Evolutionary conservation across 371 early-diverging fungal genomes (phyloP), one percentile per base, ranked within the genome.

Genomic region (Coemansia sp.): DNA sequence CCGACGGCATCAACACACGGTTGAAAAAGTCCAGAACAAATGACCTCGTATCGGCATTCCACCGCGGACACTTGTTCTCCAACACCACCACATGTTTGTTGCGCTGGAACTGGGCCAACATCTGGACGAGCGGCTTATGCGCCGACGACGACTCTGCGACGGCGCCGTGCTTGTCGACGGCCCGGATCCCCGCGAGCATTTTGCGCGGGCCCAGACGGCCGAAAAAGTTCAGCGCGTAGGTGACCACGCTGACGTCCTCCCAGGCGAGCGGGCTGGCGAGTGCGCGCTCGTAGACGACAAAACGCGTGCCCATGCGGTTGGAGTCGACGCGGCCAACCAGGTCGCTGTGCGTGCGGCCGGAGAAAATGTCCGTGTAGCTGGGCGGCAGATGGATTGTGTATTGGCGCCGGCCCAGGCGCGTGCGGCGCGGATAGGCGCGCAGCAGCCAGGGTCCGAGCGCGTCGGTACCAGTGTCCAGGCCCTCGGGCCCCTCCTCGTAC

Each of bases 21-120:
- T 94, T 94, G 59, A 90, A 93, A 77, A 98, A 98, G 71, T 98
- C 97, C 16, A 99, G 79, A 1, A 94, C 93, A 82, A 93, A 98
- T 5, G 95, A 91, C 69, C 92, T 89, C 6, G 92, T 83, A 87
- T 90, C 90, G 76, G 89, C 90, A 70, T 91, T 93, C 95, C 95
- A 97, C 62, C 92, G 93, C 0, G 98, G 98, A 31, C 87, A 81
- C 70, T 93, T 95, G 81, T 95, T 97, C 62, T 91, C 87, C 47
- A 95, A 75, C 4, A 85, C 85, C 89, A 77, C 63, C 41, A 51
- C 16, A 11, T 47, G 49, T 55, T 55, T 5, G 49, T 7, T 10
- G 13, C 20, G 4, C 26, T 34, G 65, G 35, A 61, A n/a, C n/a
- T n/a, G n/a, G n/a, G n/a, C 34, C n/a, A 16, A 47, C 20, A 48